Base-by-base conservation (phyloP, 1,139 yeast species). In the Taphrina flavorubra region DNA sequence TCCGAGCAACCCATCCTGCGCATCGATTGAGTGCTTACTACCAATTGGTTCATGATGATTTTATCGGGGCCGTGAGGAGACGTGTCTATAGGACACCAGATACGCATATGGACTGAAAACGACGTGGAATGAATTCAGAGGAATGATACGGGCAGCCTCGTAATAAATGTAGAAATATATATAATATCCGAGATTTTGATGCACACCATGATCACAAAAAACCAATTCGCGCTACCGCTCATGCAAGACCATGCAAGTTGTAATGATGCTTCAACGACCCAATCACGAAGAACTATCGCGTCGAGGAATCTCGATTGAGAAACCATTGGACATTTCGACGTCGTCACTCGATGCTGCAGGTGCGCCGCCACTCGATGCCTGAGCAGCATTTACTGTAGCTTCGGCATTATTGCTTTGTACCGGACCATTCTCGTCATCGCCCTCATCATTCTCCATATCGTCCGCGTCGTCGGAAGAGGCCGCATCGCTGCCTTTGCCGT, bases 1-100 rank as follows among this genome's bases (percentile, higher is more conserved):
- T 46, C 46, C 20, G 61, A 63, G 67, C 42, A 40, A 47, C 67
- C 67, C 3, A 63, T 63, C 37, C 34, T 58, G 51, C 51, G 62
- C 18, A 58, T 58, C 51, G 62, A 58, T 18, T 58, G 53, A 58
- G 11, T 53, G n/a, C 36, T n/a, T 25, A 25, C 31, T 4, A 25
- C 31, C n/a, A n/a, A n/a, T 16, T 20, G 51, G 51, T 13, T 16
- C 51, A 10, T n/a, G 51, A 4, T 7, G 20, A 7, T 11, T 46
- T n/a, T 46, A 39, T 39, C 42, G 42, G 6, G 2, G 1, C 6
- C 14, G 14, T 39, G 42, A 39, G 6, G 5, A 11, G 13, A 1
- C 25, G 16, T 20, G 20, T 20, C 20, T 7, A 18, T 20, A 16
- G 6, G 51, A 47, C 51, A 25, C 31, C 31, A 25, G 31, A 25